Percentiles rank a stretch among this genome's conserved stretches.
phyloP scores from a whole-genome alignment of 2,329 filamentous ascomycete species.

The Cytospora paraplurivora region DNA sequence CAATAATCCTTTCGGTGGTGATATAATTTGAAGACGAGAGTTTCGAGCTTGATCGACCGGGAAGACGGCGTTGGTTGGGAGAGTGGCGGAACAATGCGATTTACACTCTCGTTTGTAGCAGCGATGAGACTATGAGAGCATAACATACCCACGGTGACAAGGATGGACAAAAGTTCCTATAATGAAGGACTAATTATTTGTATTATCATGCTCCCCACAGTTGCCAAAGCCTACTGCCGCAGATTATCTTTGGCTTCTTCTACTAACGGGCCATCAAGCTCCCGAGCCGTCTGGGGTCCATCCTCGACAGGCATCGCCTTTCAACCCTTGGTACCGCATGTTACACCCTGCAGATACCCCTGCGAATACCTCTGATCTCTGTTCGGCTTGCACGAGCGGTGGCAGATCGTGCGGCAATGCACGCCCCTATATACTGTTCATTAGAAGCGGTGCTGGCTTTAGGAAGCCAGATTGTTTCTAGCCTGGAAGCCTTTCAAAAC shows the following conservation, averaged over 20 bases:
- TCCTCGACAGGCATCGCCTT: not conserved
- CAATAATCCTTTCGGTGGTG: slow-evolving; percentile 35
- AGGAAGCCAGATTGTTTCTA: not conserved
- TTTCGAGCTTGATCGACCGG: not conserved
- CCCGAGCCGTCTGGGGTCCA: not conserved
- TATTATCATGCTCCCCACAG: not conserved
- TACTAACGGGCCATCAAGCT: not conserved
- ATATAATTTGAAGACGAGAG: slow-evolving; percentile 36
- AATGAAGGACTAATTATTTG: not conserved
- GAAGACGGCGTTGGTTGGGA: not conserved
- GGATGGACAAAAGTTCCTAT: not conserved
- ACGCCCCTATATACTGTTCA: not conserved
- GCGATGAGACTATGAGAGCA: not conserved
- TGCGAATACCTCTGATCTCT: not conserved
- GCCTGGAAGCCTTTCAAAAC: not conserved
- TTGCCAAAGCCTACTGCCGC: not conserved
- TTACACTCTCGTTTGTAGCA: not conserved
- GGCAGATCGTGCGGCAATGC: not conserved
- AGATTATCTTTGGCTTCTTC: not conserved
- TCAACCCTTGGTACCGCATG: no score
- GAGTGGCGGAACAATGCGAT: not conserved
- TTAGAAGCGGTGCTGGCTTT: not conserved
- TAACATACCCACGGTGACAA: not conserved
- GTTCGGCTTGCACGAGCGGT: not conserved
- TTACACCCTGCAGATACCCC: no score